Evolutionary conservation across 2,329 filamentous ascomycete genomes (phyloP).

Genomic region (Penicillium sp.): DNA sequence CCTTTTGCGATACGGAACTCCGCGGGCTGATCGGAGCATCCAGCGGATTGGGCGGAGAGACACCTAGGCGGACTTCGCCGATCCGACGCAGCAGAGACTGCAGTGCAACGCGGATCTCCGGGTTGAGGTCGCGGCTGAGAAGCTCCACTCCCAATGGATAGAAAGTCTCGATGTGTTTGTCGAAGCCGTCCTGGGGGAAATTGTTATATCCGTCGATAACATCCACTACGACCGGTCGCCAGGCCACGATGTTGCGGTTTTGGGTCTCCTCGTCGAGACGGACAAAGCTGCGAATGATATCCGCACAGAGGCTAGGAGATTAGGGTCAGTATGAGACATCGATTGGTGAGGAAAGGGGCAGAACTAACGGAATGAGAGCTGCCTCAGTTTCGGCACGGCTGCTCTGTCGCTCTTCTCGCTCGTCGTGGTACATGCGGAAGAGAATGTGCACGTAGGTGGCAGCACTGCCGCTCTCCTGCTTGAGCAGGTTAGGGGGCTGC

Average conservation of each 20-base stretch:
- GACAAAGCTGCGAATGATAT: constrained; percentile 85
- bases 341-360: not conserved
- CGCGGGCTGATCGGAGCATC: constrained; percentile 33
- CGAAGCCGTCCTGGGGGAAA: constrained; percentile 78
- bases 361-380: constrained; percentile 73
- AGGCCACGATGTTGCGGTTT: constrained; percentile 93
- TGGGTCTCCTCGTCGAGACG: constrained; percentile 92
- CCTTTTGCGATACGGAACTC: constrained; percentile 35
- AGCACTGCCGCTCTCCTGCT: constrained; percentile 90
- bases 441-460: constrained; percentile 95
- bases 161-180: constrained; percentile 74
- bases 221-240: constrained; percentile 94
- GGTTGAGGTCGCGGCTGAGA: constrained; percentile 74
- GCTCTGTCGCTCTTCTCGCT: constrained; percentile 74
- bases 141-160: constrained; percentile 84
- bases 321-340: not conserved
- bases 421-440: constrained; percentile 95
- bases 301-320: constrained; percentile 68
- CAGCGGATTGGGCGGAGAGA: constrained; percentile 35
- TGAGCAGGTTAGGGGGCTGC: constrained; percentile 93
- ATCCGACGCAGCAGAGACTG: constrained; percentile 76
- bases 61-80: constrained; percentile 67
- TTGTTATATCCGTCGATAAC: constrained; percentile 89
- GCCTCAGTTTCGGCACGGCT: constrained; percentile 81
- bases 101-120: constrained; percentile 74